These are phyloP conservation scores for Sarocladium kiliense DNA, from an alignment of 2,329 filamentous ascomycete genomes.

Conservation along the genomic window DNA sequence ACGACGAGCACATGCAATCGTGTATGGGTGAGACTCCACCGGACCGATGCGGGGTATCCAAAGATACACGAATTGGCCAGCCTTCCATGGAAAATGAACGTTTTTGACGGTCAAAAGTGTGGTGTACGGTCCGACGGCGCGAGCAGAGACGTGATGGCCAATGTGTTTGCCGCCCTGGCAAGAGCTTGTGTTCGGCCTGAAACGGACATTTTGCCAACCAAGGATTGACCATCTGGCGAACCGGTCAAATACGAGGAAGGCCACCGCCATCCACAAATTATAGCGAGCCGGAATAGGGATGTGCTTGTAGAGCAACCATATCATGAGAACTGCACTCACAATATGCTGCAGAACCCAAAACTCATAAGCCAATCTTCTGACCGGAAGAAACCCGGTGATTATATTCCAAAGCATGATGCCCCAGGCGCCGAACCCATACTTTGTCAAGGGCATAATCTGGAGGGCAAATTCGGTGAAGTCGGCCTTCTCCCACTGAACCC, in stretches of 20 bases:
- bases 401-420: conserved; percentile 60
- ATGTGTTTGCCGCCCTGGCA: conserved; percentile 44
- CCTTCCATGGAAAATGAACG: conserved; percentile 53
- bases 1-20: conserved; percentile 51
- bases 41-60: conserved; percentile 52
- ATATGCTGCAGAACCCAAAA: conserved; percentile 66
- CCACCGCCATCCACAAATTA: conserved; percentile 63
- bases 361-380: conserved; percentile 64
- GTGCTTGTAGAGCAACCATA: conserved; percentile 60
- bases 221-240: conserved; percentile 44
- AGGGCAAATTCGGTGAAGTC: conserved; percentile 56
- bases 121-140: conserved; percentile 44
- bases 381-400: conserved; percentile 56
- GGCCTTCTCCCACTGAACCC: conserved; percentile 55
- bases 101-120: conserved; percentile 56
- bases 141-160: conserved; percentile 47
- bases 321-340: conserved; percentile 52
- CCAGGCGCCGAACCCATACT: conserved; percentile 65
- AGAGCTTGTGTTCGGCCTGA: conserved; percentile 32
- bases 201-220: conserved; percentile 46
- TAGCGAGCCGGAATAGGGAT: conserved; percentile 53
- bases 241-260: conserved; percentile 58
- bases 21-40: conserved; percentile 56
- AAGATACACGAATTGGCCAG: conserved; percentile 57
- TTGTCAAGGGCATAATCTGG: conserved; percentile 56